Percentiles rank a stretch among this genome's conserved stretches.
phyloP scores from a whole-genome alignment of 441 rosid species.

The Kokia cookei region DNA sequence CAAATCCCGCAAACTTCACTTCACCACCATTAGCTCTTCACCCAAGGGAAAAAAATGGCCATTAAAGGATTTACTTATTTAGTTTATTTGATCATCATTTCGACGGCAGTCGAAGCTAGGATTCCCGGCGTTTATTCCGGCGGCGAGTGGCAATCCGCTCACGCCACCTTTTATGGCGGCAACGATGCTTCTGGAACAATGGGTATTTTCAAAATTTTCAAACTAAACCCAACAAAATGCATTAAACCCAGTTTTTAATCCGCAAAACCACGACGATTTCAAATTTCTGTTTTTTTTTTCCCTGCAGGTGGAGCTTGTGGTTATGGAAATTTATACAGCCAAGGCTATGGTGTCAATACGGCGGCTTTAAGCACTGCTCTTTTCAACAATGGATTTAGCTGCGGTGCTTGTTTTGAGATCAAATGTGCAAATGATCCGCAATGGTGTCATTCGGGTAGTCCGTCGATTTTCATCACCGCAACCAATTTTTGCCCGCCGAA shows the following conservation, averaged over 20 bases:
- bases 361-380: too few species aligned
- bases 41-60: constrained; percentile 19
- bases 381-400: constrained; percentile 59
- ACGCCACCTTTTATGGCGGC: constrained; percentile 82
- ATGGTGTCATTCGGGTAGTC: constrained; percentile 82
- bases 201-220: constrained; percentile 30
- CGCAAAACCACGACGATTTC: neutral
- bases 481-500: constrained; percentile 68
- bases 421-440: constrained; percentile 63
- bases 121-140: constrained; percentile 49
- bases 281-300: neutral
- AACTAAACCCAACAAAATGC: neutral
- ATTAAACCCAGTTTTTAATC: neutral
- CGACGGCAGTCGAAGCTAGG: constrained; percentile 33
- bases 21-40: constrained; percentile 2
- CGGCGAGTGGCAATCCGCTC: constrained; percentile 56
- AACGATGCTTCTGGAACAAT: constrained; percentile 78
- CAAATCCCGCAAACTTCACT: constrained; percentile 5
- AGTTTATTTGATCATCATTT: constrained; percentile 14
- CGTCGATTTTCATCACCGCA: constrained; percentile 75
- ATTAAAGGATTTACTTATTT: neutral
- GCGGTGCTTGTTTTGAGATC: constrained; percentile 81
- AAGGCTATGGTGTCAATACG: too few species aligned
- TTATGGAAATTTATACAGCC: too few species aligned
- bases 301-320: constrained; percentile 67